Base-by-base conservation (phyloP, 768 basidiomycete species). In the Amanita pseudoporphyria region DNA sequence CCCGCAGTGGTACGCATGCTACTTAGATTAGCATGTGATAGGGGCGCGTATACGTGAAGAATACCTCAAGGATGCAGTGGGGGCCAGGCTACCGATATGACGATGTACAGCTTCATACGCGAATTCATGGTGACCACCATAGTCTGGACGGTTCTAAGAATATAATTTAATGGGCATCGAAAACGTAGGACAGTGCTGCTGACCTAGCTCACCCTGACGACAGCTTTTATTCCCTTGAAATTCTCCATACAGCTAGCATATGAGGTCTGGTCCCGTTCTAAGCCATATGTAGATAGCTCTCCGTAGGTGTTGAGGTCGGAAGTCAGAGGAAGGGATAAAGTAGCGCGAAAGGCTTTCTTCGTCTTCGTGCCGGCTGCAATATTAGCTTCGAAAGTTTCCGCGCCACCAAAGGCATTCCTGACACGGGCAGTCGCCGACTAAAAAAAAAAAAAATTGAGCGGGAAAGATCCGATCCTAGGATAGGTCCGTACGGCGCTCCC, bases 381-480 rank as follows among this genome's bases (percentile, higher is more conserved):
- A 46, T 87, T 86, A 12, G 84, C 89, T 58, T 90, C 85, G 44
- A 98, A 71, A 0, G 79, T 78, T 64, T 99, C 95, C 13, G 86
- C 95, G 6, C 91, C 87, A 21, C 95, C 95, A 56, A 98, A 86
- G 4, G 86, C 77, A 64, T 98, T 98, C 12, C 87, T 76, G 35
- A 97, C 66, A 45, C 86, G 80, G 6, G 79, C 91, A 5, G 84
- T 88, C 35, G 84, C 77, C 48, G 83, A 86, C 92, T 71, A 52
- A 4, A n/a, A 6, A 45, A 31, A 42, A 33, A 38, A 42, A 42
- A 43, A 44, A 22, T 52, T 37, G 36, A 13, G 18, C 31, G 21
- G 48, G n/a, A 26, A 38, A 39, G 7, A 46, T 48, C 35, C 32
- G 6, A 45, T 47, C 5, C 21, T 41, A 41, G 5, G 21, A 31